Evolutionary conservation across 768 basidiomycete species (phyloP).

Genomic region (Neoboletus subvelutipes): DNA sequence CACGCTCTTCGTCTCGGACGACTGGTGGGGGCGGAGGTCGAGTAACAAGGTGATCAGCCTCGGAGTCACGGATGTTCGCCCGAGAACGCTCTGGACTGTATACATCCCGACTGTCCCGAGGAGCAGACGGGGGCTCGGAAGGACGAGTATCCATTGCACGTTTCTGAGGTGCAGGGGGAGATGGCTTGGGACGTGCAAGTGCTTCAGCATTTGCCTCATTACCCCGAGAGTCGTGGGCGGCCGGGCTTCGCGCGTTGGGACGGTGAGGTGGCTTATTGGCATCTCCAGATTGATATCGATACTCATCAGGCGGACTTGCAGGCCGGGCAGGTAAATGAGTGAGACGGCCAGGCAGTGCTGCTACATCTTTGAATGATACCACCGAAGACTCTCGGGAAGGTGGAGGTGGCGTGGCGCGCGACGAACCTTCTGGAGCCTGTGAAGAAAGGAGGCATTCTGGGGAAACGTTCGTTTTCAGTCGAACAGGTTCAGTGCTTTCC

Average conservation of each 20-base stretch:
- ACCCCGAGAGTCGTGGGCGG: background rate
- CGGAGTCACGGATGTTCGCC: conserved; percentile 10
- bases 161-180: conserved; percentile 11
- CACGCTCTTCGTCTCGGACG: conserved; percentile 7
- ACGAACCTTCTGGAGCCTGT: conserved; percentile 13
- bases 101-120: conserved; percentile 9
- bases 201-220: conserved; percentile 7
- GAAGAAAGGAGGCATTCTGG: conserved; percentile 16
- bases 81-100: conserved; percentile 11
- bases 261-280: background rate
- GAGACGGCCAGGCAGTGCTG: conserved; percentile 4
- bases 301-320: conserved; percentile 16
- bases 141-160: conserved; percentile 8
- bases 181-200: conserved; percentile 1
- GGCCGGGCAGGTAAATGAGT: conserved; percentile 26
- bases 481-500: conserved; percentile 13
- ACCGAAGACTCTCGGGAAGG: conserved; percentile 32
- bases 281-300: conserved; percentile 11
- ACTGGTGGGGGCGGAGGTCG: conserved; percentile 1
- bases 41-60: background rate
- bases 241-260: conserved; percentile 1
- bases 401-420: conserved; percentile 29
- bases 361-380: conserved; percentile 14
- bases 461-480: conserved; percentile 8
- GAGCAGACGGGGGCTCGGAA: conserved; percentile 3